phyloP scores from a whole-genome alignment of 2,329 filamentous ascomycete genomes.

The Scolecobasidium constrictum region DNA sequence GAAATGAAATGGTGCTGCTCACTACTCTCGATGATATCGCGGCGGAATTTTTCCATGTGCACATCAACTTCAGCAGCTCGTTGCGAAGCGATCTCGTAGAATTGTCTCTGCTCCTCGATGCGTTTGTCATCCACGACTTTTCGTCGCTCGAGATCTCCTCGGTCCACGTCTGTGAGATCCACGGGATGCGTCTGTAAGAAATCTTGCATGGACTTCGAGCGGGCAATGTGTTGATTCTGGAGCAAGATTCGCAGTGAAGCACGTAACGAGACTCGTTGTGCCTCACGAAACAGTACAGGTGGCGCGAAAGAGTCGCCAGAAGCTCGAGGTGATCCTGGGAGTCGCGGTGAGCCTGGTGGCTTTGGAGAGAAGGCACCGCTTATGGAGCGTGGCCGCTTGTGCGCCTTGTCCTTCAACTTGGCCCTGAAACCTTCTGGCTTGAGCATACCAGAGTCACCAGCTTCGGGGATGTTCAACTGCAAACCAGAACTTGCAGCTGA shows the following conservation, averaged over 20 bases:
- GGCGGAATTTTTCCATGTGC: slow-evolving; percentile 80
- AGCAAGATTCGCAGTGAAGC: slow-evolving; percentile 83
- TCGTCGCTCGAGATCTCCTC: slow-evolving; percentile 66
- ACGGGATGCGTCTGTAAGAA: slow-evolving; percentile 70
- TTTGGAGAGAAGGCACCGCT: slow-evolving; percentile 20
- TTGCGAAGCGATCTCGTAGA: slow-evolving; percentile 89
- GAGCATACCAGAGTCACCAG: background rate
- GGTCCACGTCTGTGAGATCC: slow-evolving; percentile 68
- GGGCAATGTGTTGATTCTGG: slow-evolving; percentile 72
- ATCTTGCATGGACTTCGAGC: slow-evolving; percentile 71
- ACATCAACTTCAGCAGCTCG: slow-evolving; percentile 88
- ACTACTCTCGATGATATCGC: slow-evolving; percentile 63
- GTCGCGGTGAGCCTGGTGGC: slow-evolving; percentile 17
- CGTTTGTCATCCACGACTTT: slow-evolving; percentile 79
- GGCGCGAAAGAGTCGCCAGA: slow-evolving; percentile 25
- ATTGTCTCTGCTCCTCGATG: slow-evolving; percentile 82
- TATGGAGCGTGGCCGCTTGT: slow-evolving; percentile 30
- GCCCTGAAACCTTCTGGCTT: slow-evolving; percentile 7
- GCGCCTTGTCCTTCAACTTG: slow-evolving; percentile 12
- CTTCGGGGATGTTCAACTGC: background rate
- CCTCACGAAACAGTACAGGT: slow-evolving; percentile 67
- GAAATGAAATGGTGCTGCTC: slow-evolving; percentile 23
- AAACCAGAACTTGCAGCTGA: slow-evolving; percentile 10
- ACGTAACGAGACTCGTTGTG: slow-evolving; percentile 79
- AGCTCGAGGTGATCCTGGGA: slow-evolving; percentile 16